Evolutionary conservation across 1,284 basidiomycete species (phyloP), one percentile per base, ranked within the genome.

Genomic region (Pseudozyma thailandica): DNA sequence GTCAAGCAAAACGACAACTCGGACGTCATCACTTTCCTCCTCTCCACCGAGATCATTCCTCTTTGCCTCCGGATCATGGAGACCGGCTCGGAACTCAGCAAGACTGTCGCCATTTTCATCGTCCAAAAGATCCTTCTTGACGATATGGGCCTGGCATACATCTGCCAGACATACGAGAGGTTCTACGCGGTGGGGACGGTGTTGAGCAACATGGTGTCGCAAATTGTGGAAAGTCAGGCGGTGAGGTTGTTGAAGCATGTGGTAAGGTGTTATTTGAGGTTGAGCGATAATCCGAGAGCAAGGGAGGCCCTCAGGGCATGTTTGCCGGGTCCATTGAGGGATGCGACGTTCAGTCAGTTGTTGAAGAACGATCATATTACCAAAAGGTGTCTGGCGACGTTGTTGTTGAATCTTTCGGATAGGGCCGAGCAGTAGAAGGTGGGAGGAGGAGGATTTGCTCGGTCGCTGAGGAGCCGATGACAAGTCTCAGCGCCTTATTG

Each of bases 11-110:
- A 98, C 83, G 96, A 99, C 85, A 98, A 98, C 85, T 93, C 91
- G 78, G 92, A 94, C 62, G 95, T 99, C 74, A 98, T 99, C 84
- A 96, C 98, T 85, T 99, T 99, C 86, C 88, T 99, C 46, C 88
- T 99, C 37, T 98, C 95, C 10, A 99, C 96, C 50, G 96, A 99
- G 86, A 99, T 98, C 84, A 99, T 99, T 81, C 96, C 96, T 23
- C 90, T 99, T 59, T 99, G 96, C 83, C 88, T 99, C 49, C 91
- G 96, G 50, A 99, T 99, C 85, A 99, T 99, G 96, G 96, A 99
- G 85, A 98, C 96, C 1, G 96, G 96, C 44, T 96, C 94, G 6
- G 96, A 99, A 80, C 88, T 99, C n/a, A 93, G 91, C 70, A 99
- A 99, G 85, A 99, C 96, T 0, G 96, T 99, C 43, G 96, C 96